Evolutionary conservation across 2,329 filamentous ascomycete species (phyloP).

Genomic region (Beauveria sp.): DNA sequence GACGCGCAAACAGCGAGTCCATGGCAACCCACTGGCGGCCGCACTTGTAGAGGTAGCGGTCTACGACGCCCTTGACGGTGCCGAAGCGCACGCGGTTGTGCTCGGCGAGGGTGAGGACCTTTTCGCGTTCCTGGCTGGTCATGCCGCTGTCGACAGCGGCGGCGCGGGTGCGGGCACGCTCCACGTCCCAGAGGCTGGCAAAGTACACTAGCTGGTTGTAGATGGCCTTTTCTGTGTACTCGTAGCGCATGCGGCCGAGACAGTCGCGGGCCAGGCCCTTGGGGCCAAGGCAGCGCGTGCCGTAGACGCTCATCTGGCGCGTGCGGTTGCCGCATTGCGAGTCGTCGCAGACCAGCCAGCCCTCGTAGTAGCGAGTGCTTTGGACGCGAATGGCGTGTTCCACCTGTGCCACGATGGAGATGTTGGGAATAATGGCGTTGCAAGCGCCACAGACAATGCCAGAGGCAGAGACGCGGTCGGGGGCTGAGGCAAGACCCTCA

Average conservation of each 20-base stretch:
- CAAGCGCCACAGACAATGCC: slow-evolving; percentile 73
- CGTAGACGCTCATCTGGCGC: slow-evolving; percentile 88
- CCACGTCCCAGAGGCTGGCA: slow-evolving; percentile 77
- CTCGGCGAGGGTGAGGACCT: slow-evolving; percentile 64
- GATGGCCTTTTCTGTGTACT: slow-evolving; percentile 78
- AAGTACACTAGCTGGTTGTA: slow-evolving; percentile 95
- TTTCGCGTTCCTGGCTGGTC: slow-evolving; percentile 50
- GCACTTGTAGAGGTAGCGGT: slow-evolving; percentile 80
- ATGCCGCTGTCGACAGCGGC: slow-evolving; percentile 39
- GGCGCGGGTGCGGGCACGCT: slow-evolving; percentile 58
- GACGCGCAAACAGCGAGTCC: slow-evolving; percentile 73
- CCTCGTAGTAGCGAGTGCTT: slow-evolving; percentile 82
- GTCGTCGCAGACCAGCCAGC: slow-evolving; percentile 86
- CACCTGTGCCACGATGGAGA: slow-evolving; percentile 78
- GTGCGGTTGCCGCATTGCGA: slow-evolving; percentile 79
- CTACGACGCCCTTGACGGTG: slow-evolving; percentile 69
- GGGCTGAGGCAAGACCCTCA: slow-evolving; percentile 60
- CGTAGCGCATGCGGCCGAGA: slow-evolving; percentile 79
- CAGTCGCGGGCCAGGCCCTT: slow-evolving; percentile 79
- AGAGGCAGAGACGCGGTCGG: slow-evolving; percentile 57
- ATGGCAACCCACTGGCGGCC: slow-evolving; percentile 90
- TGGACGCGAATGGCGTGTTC: slow-evolving; percentile 75
- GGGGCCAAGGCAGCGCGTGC: slow-evolving; percentile 80
- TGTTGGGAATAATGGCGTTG: slow-evolving; percentile 52
- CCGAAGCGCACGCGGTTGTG: slow-evolving; percentile 75